These are phyloP conservation scores for Proliferodiscus dingleyae DNA, from an alignment of 2,329 filamentous ascomycete species.

Conservation along the genomic window DNA sequence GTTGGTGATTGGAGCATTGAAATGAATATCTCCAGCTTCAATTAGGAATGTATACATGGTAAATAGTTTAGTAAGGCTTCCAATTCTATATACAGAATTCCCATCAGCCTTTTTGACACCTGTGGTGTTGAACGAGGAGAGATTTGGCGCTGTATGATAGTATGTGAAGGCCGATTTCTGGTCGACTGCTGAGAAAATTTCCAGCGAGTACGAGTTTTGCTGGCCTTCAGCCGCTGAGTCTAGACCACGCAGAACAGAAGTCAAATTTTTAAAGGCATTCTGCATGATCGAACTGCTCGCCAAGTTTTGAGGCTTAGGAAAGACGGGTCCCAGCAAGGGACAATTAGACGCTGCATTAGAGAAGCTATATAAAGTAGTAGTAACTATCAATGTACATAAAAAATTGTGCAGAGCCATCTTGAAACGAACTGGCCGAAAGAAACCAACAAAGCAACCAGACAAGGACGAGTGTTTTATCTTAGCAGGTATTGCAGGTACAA, in stretches of 20 bases:
- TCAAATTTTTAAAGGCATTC: neutral
- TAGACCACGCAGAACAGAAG: neutral
- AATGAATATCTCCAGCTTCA: constrained; percentile 30
- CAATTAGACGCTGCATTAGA: neutral
- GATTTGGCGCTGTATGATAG: neutral
- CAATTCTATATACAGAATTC: constrained; percentile 33
- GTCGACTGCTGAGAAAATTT: neutral
- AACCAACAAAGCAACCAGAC: too few relatives aligned
- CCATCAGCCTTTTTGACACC: constrained; percentile 1
- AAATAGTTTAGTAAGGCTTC: constrained; percentile 42
- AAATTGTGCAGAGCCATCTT: too few relatives aligned
- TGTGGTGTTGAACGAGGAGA: neutral
- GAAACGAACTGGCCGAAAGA: too few relatives aligned
- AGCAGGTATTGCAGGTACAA: too few relatives aligned
- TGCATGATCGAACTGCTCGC: neutral
- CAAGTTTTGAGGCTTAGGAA: constrained; percentile 2
- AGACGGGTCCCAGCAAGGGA: constrained; percentile 1
- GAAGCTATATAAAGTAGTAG: neutral
- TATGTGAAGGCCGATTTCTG: neutral
- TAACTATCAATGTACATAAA: neutral
- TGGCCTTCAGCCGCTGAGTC: neutral
- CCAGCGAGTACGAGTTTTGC: neutral
- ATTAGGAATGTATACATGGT: constrained; percentile 37
- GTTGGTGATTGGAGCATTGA: constrained; percentile 34
- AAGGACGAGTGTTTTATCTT: too few relatives aligned